A percentile compares a stretch with the other conserved stretches of the same genome.
phyloP scores from a whole-genome alignment of 441 rosid genomes.

The Populus hybrid region DNA sequence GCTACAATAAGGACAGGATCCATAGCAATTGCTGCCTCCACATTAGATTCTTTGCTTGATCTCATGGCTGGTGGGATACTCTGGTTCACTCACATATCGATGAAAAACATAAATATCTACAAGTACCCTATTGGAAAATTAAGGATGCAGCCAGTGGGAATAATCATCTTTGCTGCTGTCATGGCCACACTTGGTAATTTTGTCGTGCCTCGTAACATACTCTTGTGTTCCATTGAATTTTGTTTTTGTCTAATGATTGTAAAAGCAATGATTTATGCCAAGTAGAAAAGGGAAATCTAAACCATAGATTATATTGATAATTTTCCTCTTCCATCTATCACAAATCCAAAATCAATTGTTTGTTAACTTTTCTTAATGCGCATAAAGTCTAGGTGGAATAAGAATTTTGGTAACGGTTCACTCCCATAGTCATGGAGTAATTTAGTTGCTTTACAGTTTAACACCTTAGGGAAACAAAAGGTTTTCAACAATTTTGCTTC shows the following conservation, averaged over 20 bases:
- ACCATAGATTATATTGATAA: neutral
- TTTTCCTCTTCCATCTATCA: neutral
- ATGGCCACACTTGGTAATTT: constrained; percentile 4
- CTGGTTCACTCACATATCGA: constrained; percentile 21
- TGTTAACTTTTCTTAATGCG: neutral
- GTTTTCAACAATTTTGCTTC: no score
- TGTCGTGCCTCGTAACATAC: neutral
- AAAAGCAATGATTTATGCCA: neutral
- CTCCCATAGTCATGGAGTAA: neutral
- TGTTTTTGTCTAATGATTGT: neutral
- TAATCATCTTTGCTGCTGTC: no score
- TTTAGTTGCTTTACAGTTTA: neutral
- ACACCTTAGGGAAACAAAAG: neutral
- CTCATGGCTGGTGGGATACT: constrained; percentile 92
- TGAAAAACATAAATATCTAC: no score
- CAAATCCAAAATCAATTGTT: neutral
- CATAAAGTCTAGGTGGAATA: neutral
- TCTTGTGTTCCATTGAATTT: neutral
- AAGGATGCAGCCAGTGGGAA: no score
- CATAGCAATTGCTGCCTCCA: constrained; percentile 87
- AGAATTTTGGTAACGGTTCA: neutral
- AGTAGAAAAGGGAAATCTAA: neutral
- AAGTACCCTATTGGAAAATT: no score
- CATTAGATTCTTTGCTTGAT: constrained; percentile 87
- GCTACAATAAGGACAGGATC: constrained; percentile 86